Evolutionary conservation across 2,329 filamentous ascomycete genomes (phyloP).

Genomic region (Claviceps africana): DNA sequence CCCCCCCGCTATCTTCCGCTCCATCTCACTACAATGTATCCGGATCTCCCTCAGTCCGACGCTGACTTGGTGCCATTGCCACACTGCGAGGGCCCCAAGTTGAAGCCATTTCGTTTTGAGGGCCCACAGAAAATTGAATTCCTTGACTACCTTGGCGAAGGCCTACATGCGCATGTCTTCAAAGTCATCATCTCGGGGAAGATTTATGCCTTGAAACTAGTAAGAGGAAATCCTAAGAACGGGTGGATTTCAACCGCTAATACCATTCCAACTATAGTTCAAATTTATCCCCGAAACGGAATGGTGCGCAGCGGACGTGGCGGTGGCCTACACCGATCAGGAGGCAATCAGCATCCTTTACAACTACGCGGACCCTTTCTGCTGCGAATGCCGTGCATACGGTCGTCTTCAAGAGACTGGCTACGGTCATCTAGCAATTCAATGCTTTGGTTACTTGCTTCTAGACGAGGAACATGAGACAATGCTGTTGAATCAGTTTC

Average conservation of each 20-base stretch:
- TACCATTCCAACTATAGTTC: no score
- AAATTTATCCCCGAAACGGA: background rate
- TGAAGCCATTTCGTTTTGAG: background rate
- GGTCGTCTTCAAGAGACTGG: background rate
- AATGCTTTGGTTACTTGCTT: background rate
- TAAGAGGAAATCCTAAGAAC: background rate
- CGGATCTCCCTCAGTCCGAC: background rate
- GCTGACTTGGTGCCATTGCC: background rate
- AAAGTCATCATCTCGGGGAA: background rate
- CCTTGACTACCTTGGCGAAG: background rate
- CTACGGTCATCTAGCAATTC: background rate
- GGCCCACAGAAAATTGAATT: background rate
- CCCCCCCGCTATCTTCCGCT: no score
- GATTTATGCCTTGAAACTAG: background rate
- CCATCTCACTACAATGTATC: no score
- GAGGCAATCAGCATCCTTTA: background rate
- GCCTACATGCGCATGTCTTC: background rate
- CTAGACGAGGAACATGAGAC: background rate
- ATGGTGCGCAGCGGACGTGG: no score
- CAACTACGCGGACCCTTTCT: background rate
- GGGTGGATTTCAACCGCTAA: no score
- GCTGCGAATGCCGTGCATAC: background rate
- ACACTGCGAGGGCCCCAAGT: background rate
- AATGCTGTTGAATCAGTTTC: background rate
- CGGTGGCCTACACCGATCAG: background rate